Base-by-base conservation (phyloP, 164 flowering plant genomes). In the Vitis amurensis region DNA sequence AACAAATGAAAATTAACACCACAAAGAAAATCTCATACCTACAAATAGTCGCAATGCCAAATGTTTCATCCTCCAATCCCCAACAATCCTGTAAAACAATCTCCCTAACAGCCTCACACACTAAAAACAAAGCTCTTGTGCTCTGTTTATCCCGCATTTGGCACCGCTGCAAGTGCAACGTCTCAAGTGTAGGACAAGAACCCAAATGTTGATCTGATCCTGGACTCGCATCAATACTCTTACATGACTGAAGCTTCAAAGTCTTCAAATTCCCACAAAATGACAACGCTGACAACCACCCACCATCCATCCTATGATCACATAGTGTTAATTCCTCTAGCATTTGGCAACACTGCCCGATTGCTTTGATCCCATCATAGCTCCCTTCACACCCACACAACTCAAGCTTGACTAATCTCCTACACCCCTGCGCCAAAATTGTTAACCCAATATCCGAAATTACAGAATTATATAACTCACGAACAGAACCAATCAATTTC, bases 291-390 rank as follows among this genome's bases (percentile, higher is more conserved):
- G 91, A 81, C 64, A 93, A 61, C 99, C 99, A 96, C 6, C 99
- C 99, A 47, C 74, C 89, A 51, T 93, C 99, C 97, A 96, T 89
- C 73, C 84, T 81, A 48, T 92, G 96, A 67, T 89, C 81, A 68
- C 72, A 76, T 10, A 96, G 52, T 9, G 89, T 88, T 72, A 93
- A 75, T 73, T 96, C 98, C 78, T 93, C 98, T 62, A 93, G 73
- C 97, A 93, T 92, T 14, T 79, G 85, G 71, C 99, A 96, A 63
- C 98, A 89, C 71, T 89, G 88, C 0, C 97, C 98, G 61, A 96
- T 91, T 0, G 97, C 98, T 67, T 85, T 88, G 53, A 93, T 87
- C 80, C 99, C 99, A 53, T 87, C 98, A 75, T 91, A 92, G 65
- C 97, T 91, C 64, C 99, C 99, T 72, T 89, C 93, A 70, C 98